Evolutionary conservation across 345 rosid species (phyloP).

Genomic region (Durio zibethinus): DNA sequence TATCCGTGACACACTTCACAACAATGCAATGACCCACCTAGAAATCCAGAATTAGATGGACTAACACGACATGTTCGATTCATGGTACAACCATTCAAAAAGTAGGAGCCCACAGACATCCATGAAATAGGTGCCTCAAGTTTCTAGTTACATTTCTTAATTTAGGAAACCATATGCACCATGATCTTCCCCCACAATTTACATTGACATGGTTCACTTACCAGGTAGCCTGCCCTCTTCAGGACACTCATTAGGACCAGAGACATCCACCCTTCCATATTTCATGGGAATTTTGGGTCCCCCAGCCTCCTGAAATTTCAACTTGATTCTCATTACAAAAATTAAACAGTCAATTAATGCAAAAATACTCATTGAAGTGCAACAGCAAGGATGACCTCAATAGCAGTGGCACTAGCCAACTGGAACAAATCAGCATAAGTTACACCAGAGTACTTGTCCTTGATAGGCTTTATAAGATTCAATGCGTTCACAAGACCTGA

Average conservation of each 20-base stretch:
- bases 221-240: constrained; percentile 99
- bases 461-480: constrained; percentile 71
- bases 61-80: neutral
- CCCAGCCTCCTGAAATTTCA: constrained; percentile 72
- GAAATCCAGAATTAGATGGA: constrained; percentile 1
- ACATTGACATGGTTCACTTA: constrained; percentile 32
- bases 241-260: constrained; percentile 74
- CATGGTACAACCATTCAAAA: neutral
- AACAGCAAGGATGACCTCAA: constrained; percentile 57
- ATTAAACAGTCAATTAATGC: neutral
- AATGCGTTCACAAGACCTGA: constrained; percentile 84
- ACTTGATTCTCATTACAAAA: constrained; percentile 10
- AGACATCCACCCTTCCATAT: constrained; percentile 86
- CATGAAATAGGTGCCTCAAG: neutral
- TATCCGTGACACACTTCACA: neutral
- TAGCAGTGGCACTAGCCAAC: constrained; percentile 89
- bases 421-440: constrained; percentile 93
- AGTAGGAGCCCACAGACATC: neutral
- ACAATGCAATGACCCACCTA: neutral
- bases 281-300: constrained; percentile 92
- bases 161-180: neutral
- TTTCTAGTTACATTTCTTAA: neutral
- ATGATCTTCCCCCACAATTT: neutral
- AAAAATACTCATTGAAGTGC: neutral
- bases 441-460: constrained; percentile 74